Percentiles rank a stretch among this genome's conserved stretches.
These are phyloP conservation scores for Carpinus fangiana DNA, from an alignment of 306 rosid species.

Conservation along the genomic window DNA sequence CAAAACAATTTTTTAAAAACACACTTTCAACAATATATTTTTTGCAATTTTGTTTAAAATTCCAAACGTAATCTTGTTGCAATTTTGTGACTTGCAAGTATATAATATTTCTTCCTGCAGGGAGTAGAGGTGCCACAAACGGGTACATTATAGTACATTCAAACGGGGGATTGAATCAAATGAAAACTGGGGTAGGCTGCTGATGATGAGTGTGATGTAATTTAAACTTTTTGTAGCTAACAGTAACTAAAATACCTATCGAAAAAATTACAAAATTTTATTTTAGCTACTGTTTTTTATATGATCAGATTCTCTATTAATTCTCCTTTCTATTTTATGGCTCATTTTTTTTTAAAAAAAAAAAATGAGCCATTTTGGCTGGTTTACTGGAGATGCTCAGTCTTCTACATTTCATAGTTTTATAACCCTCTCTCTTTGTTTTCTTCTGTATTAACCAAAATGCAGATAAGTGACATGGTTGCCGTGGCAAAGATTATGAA, in stretches of 20 bases:
- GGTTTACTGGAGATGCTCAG: too few species aligned
- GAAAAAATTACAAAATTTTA: too few species aligned
- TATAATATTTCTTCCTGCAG: conserved; percentile 28
- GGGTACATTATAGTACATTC: conserved; percentile 57
- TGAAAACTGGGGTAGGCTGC: conserved; percentile 61
- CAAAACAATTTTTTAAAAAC: too few species aligned
- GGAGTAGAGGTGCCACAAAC: conserved; percentile 38
- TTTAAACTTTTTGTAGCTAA: not conserved
- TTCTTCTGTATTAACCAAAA: not conserved
- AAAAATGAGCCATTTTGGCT: too few species aligned
- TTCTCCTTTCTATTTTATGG: too few species aligned
- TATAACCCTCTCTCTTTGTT: not conserved
- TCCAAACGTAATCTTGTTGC: not conserved
- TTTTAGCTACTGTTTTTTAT: too few species aligned
- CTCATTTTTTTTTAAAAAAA: too few species aligned
- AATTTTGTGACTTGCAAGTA: conserved; percentile 24
- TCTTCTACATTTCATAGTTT: not conserved
- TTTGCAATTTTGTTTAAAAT: conserved; percentile 1
- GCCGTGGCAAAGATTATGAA: conserved; percentile 71
- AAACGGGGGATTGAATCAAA: conserved; percentile 83
- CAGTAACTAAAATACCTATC: too few species aligned
- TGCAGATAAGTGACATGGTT: conserved; percentile 79
- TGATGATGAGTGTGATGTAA: not conserved
- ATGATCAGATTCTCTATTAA: too few species aligned
- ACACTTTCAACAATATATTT: not conserved